Base-by-base conservation (phyloP, 1,284 basidiomycete genomes). In the Puccinia polysora region DNA sequence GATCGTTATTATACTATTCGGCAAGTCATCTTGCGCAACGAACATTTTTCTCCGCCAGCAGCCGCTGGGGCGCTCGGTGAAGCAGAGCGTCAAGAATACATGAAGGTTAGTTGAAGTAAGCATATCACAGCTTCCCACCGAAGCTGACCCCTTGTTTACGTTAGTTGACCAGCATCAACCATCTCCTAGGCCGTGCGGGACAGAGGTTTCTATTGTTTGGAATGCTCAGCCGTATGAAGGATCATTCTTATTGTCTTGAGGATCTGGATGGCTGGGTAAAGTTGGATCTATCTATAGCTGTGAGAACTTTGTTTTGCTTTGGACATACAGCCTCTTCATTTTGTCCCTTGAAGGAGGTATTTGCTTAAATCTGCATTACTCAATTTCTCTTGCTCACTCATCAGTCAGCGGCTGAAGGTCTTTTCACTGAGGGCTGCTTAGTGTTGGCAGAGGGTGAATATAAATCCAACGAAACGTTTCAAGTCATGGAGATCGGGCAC, bases 371-470 rank as follows among this genome's bases (percentile, higher is more conserved):
- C n/a, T n/a, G n/a, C n/a, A 28, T 40, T 59, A 34, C 15, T 12
- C 65, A 47, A 38, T n/a, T 32, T 12, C 45, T 20, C 7, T 63
- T 20, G 3, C 32, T 8, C 36, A 4, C 64, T 34, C 30, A 34
- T 55, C 75, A 93, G 92, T 89, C 91, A 74, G 94, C 95, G 4
- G 92, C 93, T 53, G 94, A 97, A 79, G 96, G 96, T 0, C 81
- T 99, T 15, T 98, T 97, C 78, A 97, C 94, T 0, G 94, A 98
- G 80, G 96, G 96, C 0, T 91, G 89, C 74, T 89, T 97, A 80
- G 91, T 93, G 1, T 84, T 99, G 8, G 87, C 97, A 0, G 96
- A 98, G 81, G 96, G 96, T 38, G 91, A 94, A 78, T 99, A 97
- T 79, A 97, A 91, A 0, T 87, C 92, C 73, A 91, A 97, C 34